These are phyloP conservation scores for Cytospora paraplurivora DNA, from an alignment of 2,329 filamentous ascomycete species.

Conservation along the genomic window DNA sequence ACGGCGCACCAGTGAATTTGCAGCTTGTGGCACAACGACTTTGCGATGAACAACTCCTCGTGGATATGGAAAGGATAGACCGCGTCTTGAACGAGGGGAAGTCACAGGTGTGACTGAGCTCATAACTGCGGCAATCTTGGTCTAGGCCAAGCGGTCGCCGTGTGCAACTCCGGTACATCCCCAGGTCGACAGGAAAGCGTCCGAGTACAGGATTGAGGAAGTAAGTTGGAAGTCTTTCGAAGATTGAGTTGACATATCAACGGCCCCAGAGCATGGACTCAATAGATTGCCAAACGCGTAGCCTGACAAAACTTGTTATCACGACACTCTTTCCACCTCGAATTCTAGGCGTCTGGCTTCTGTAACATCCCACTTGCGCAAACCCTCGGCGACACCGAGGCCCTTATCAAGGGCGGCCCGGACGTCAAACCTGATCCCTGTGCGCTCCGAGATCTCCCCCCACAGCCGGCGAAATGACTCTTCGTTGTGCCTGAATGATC, in stretches of 20 bases:
- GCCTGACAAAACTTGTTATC: too few species aligned
- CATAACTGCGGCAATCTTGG: too few species aligned
- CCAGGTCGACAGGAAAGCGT: too few species aligned
- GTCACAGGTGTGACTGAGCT: neutral
- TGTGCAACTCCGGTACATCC: too few species aligned
- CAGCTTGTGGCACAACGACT: slow-evolving; percentile 39
- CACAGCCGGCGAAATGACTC: slow-evolving; percentile 29
- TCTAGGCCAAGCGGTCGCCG: too few species aligned
- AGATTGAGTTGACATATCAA: too few species aligned
- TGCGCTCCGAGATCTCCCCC: slow-evolving; percentile 28
- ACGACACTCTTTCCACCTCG: slow-evolving; percentile 5
- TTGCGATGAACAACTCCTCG: slow-evolving; percentile 38
- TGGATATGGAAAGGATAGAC: slow-evolving; percentile 37
- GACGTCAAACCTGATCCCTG: slow-evolving; percentile 19
- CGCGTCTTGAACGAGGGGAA: slow-evolving; percentile 31
- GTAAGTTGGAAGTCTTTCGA: neutral
- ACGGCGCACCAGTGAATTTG: slow-evolving; percentile 38
- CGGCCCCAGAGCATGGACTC: neutral
- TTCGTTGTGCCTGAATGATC: slow-evolving; percentile 25
- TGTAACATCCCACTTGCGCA: slow-evolving; percentile 3
- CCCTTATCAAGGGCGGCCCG: slow-evolving; percentile 13
- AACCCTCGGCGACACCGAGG: slow-evolving; percentile 9
- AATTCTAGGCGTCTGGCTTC: slow-evolving; percentile 2
- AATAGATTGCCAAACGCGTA: too few species aligned
- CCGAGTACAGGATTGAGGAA: too few species aligned